phyloP scores from a whole-genome alignment of 768 basidiomycete genomes.

The Suillus placidus region DNA sequence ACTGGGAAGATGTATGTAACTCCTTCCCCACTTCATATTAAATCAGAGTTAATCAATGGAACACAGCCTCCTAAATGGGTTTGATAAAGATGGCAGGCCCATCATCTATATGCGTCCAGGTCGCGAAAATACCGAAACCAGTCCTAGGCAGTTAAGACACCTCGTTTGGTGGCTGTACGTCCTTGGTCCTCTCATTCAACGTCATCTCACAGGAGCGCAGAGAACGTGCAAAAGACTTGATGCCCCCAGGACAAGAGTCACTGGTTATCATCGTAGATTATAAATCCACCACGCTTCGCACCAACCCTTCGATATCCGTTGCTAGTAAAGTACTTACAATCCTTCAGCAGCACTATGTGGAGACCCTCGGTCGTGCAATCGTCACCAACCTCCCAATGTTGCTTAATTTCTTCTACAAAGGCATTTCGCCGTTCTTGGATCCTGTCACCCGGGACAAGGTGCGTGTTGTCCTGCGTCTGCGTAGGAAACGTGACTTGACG shows the following conservation, averaged over 20 bases:
- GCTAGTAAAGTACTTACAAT: conserved; percentile 79
- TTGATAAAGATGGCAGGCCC: conserved; percentile 85
- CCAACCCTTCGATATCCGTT: conserved; percentile 81
- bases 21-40: background rate
- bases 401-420: conserved; percentile 78
- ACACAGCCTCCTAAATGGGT: conserved; percentile 75
- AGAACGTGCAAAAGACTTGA: conserved; percentile 87
- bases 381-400: conserved; percentile 81
- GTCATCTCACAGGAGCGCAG: conserved; percentile 39
- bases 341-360: conserved; percentile 87
- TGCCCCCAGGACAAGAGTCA: conserved; percentile 84
- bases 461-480: conserved; percentile 11
- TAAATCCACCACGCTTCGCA: conserved; percentile 76
- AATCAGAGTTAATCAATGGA: background rate
- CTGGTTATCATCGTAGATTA: conserved; percentile 87
- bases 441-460: conserved; percentile 90
- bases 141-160: conserved; percentile 80
- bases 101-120: conserved; percentile 90
- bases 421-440: conserved; percentile 84
- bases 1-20: conserved; percentile 82
- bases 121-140: conserved; percentile 78
- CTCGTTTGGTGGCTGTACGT: conserved; percentile 85
- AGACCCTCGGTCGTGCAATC: conserved; percentile 82
- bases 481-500: background rate
- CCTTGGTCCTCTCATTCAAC: background rate